Evolutionary conservation across 441 rosid species (phyloP), one percentile per base, ranked within the genome.

Genomic region (Populus tomentosa): DNA sequence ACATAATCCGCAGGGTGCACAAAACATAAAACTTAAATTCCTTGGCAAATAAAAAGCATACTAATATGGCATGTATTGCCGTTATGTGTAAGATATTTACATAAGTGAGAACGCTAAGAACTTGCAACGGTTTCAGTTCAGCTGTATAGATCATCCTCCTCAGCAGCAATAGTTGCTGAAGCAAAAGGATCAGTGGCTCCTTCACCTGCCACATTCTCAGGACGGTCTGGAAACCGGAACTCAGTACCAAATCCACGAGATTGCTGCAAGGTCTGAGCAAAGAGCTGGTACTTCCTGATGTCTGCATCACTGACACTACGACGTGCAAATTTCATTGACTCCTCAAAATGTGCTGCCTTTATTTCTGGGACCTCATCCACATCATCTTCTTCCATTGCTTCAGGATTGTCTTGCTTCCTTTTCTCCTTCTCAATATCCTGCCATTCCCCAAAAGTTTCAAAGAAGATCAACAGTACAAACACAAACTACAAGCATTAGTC

Each of bases 91-190:
- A 16, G 70, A 28, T 32, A 16, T 16, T 33, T 67, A 32, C 70
- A 67, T 1, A 18, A 32, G 5, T 6, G n/a, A 32, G 18, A 50
- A 18, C n/a, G 3, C 61, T 6, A 53, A 24, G 32, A 64, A 64
- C 67, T 24, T 24, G 71, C 40, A 68, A 10, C 2, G 9, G 71
- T 33, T 68, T 23, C 26, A 66, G 76, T 70, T 81, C 82, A 91
- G 84, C 82, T 88, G 85, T 91, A 90, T 62, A 89, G 91, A 82
- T 91, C 95, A 64, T 88, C 95, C 13, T 88, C 91, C 16, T 88
- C 93, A 28, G 84, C 93, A 0, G 81, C 92, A 26, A 82, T 87
- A 21, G 88, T 87, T 5, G 91, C 67, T 67, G 90, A 84, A 28
- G 91, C 91, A 75, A 89, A 91, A 1, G 95, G 90, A 83, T 89